A percentile compares a stretch with the other conserved stretches of the same genome.
These are phyloP conservation scores for Blastomyces silverae DNA, from an alignment of 2,329 filamentous ascomycete genomes.

Conservation along the genomic window DNA sequence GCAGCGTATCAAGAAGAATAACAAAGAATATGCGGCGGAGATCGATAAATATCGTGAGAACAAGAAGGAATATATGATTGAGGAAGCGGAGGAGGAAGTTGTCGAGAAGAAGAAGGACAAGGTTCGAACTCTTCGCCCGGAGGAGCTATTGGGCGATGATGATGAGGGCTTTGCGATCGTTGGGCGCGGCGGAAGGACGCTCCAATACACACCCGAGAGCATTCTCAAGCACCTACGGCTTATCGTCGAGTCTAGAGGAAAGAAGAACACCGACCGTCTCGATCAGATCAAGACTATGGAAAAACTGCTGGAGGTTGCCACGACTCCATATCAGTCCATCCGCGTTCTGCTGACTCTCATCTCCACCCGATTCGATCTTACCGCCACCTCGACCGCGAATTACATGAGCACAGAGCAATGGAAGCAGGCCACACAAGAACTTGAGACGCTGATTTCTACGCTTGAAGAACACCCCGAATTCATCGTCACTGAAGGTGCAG, in stretches of 20 bases:
- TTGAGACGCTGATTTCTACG: constrained; percentile 66
- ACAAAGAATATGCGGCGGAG: constrained; percentile 84
- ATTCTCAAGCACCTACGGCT: constrained; percentile 94
- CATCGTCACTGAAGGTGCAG: constrained; percentile 81
- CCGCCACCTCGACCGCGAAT: constrained; percentile 61
- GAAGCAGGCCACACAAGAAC: constrained; percentile 88
- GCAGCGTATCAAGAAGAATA: constrained; percentile 98
- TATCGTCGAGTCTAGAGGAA: constrained; percentile 91
- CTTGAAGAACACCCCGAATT: constrained; percentile 74
- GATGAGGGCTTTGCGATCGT: constrained; percentile 87
- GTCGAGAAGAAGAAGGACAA: constrained; percentile 48
- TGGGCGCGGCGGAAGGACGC: constrained; percentile 76
- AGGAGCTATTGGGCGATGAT: constrained; percentile 45
- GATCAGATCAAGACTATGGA: constrained; percentile 98
- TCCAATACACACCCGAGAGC: constrained; percentile 92
- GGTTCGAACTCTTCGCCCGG: constrained; percentile 37
- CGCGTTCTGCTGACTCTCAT: constrained; percentile 86
- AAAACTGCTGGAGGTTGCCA: constrained; percentile 82
- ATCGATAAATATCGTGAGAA: constrained; percentile 81
- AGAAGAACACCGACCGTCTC: constrained; percentile 93
- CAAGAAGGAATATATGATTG: constrained; percentile 82
- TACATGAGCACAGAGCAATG: constrained; percentile 95
- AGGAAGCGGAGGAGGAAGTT: constrained; percentile 63
- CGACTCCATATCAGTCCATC: constrained; percentile 87
- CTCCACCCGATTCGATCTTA: constrained; percentile 89